Conservation (phyloP, 2,329 filamentous ascomycete genomes). For the Exophiala oligosperma region DNA sequence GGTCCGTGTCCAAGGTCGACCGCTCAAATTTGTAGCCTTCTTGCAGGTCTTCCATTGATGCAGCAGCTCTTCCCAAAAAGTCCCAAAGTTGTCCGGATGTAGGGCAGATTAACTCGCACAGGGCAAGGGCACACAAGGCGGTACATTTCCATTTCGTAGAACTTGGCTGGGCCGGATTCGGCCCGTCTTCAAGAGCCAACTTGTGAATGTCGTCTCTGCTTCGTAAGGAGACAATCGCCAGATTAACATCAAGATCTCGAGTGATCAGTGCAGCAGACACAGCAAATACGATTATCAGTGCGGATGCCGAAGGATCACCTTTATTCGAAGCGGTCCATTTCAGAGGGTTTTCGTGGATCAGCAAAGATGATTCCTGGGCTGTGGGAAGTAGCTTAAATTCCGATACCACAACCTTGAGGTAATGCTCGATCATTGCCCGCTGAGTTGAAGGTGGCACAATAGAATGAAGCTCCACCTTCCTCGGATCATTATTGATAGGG, state of each 20-base stretch:
- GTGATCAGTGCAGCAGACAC: constrained; percentile 11
- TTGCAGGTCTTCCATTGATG: constrained; percentile 13
- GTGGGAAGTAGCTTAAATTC: constrained; percentile 7
- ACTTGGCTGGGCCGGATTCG: neutral
- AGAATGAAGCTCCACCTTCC: constrained; percentile 14
- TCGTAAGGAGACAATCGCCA: constrained; percentile 6
- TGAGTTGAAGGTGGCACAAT: constrained; percentile 15
- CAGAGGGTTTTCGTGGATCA: constrained; percentile 14
- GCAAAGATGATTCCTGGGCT: neutral
- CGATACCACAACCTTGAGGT: constrained; percentile 5
- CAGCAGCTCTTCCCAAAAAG: constrained; percentile 10
- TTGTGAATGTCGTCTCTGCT: constrained; percentile 6
- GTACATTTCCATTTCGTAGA: constrained; percentile 8
- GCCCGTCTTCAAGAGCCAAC: neutral
- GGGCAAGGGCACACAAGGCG: constrained; percentile 14
- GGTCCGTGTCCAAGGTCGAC: neutral
- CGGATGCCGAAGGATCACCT: neutral
- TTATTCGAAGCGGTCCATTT: constrained; percentile 12
- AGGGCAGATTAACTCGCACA: constrained; percentile 13
- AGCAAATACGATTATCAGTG: constrained; percentile 15
- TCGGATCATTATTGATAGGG: neutral
- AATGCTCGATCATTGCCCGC: constrained; percentile 13
- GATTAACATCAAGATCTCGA: constrained; percentile 10
- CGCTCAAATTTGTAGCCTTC: neutral
- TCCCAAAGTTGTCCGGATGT: constrained; percentile 14